Base-by-base conservation (phyloP, 805 yeast genomes). In the Sugiyamaella valdiviana region DNA sequence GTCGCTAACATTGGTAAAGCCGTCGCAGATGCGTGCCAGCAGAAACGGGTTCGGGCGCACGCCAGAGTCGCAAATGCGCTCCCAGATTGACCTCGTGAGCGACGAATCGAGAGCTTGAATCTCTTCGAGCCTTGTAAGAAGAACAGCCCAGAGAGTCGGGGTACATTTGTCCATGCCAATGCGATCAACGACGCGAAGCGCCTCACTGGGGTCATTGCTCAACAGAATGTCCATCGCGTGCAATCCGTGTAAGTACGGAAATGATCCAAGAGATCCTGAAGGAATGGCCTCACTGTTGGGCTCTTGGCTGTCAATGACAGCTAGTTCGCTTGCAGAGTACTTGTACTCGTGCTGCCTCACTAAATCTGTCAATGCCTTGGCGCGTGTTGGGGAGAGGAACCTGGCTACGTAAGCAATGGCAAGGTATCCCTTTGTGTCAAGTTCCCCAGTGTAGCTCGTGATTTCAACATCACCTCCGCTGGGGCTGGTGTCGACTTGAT, bases 361-460 rank as follows among this genome's bases (percentile, higher is more conserved):
- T 16, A 49, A n/a, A 14, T 51, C 46, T 21, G 54, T 26, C 38
- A 56, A 39, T 10, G 39, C 29, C 7, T 40, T 19, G 6, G 56
- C 47, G 26, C 46, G 32, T 4, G 42, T 54, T 1, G 49, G 55
- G 14, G 54, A 37, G 3, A 42, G 21, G 15, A 36, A 39, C n/a
- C 43, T 37, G 7, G 53, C 38, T 2, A 42, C 36, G 40, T 59
- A 62, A 4, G 66, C 63, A 35, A 64, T 42, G 7, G 61, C 60
- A 16, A 61, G 48, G 16, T 57, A 49, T 5, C 68, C 68, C 47
- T 64, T 63, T 2, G 59, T 46, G 44, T 63, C 66, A 6, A 64
- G 9, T 2, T 37, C 37, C 2, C 52, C 36, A 6, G n/a, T n/a
- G n/a, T n/a, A n/a, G n/a, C n/a, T n/a, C n/a, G n/a, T n/a, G n/a